phyloP scores from a whole-genome alignment of 345 rosid genomes.

The Lepidium africanum region DNA sequence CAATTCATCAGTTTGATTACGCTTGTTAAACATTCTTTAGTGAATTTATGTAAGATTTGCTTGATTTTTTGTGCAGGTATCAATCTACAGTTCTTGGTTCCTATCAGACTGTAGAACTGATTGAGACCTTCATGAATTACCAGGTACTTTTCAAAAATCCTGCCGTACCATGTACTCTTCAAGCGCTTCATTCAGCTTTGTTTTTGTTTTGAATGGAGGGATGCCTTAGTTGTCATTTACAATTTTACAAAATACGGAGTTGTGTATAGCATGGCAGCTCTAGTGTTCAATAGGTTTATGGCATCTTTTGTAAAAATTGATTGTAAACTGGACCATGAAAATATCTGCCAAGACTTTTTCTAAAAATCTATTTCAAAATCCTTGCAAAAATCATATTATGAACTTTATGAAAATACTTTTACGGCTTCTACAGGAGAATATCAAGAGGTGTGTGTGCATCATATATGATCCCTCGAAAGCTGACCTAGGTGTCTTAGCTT shows the following conservation, averaged over 20 bases:
- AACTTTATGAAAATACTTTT: neutral
- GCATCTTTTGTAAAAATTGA: neutral
- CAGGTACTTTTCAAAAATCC: constrained; percentile 46
- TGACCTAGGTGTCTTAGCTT: constrained; percentile 78
- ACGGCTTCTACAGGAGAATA: constrained; percentile 60
- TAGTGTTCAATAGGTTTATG: neutral
- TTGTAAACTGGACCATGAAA: neutral
- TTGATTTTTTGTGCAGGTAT: constrained; percentile 50
- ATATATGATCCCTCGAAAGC: constrained; percentile 96
- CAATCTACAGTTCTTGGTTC: constrained; percentile 91
- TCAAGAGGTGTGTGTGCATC: constrained; percentile 92
- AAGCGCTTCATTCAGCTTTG: neutral
- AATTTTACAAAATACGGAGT: neutral
- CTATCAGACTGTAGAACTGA: constrained; percentile 87
- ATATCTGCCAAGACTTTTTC: neutral
- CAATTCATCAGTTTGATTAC: neutral
- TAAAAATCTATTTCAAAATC: neutral
- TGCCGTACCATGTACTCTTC: neutral
- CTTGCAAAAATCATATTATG: neutral
- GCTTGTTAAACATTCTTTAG: neutral
- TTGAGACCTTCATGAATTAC: constrained; percentile 98
- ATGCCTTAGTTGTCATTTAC: neutral
- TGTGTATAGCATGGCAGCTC: neutral
- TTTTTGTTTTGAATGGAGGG: neutral
- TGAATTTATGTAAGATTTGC: neutral